phyloP scores from a whole-genome alignment of 2,329 filamentous ascomycete genomes.

The Exophiala phaeomuriformis region DNA sequence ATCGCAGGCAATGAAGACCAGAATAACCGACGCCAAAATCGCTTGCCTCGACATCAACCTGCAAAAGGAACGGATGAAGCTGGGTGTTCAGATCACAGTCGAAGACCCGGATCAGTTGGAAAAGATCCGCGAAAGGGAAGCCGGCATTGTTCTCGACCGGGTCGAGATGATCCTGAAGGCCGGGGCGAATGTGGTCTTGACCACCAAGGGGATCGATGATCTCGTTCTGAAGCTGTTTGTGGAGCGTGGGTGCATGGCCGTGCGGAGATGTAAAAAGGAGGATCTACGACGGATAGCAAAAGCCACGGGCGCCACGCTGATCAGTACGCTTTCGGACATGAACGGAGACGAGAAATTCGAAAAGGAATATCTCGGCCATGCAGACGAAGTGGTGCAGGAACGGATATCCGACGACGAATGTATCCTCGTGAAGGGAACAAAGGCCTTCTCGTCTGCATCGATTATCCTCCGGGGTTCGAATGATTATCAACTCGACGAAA shows the following conservation, averaged over 20 bases:
- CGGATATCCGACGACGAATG: slow-evolving; percentile 98
- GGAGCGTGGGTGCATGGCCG: slow-evolving; percentile 90
- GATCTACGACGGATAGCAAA: slow-evolving; percentile 91
- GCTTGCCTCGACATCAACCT: slow-evolving; percentile 96
- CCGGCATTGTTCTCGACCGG: slow-evolving; percentile 85
- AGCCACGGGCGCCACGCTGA: slow-evolving; percentile 85
- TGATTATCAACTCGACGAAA: slow-evolving; percentile 95
- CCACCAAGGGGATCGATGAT: slow-evolving; percentile 97
- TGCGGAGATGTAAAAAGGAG: slow-evolving; percentile 97
- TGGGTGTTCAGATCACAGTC: slow-evolving; percentile 95
- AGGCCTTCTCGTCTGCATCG: slow-evolving; percentile 85
- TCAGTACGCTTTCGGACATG: slow-evolving; percentile 88
- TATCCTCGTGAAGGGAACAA: slow-evolving; percentile 93
- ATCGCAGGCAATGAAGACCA: slow-evolving; percentile 94
- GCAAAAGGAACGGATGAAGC: slow-evolving; percentile 98
- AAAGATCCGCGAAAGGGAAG: slow-evolving; percentile 88
- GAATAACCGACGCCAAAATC: slow-evolving; percentile 90
- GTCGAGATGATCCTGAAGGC: slow-evolving; percentile 97
- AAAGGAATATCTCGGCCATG: slow-evolving; percentile 75
- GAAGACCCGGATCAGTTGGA: slow-evolving; percentile 96
- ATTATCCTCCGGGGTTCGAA: slow-evolving; percentile 94
- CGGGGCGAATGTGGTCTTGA: slow-evolving; percentile 90
- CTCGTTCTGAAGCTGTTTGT: slow-evolving; percentile 89
- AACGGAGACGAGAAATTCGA: slow-evolving; percentile 98
- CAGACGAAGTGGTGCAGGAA: slow-evolving; percentile 96